Percentiles rank a stretch among this genome's conserved stretches.
These are phyloP conservation scores for Erucastrum elatum DNA, from an alignment of 345 rosid genomes.

Conservation along the genomic window DNA sequence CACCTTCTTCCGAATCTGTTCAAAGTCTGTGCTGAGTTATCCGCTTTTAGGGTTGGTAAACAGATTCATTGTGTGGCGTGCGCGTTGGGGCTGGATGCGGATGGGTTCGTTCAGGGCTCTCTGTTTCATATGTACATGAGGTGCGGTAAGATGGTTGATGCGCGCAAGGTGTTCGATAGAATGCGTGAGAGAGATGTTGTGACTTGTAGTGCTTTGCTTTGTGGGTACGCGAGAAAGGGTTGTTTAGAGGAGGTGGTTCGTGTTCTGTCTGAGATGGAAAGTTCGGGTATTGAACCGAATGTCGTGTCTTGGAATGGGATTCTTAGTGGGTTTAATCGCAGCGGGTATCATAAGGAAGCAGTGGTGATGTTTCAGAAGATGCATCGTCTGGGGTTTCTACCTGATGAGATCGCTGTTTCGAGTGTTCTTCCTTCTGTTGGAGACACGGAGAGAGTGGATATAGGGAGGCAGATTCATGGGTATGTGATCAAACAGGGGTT, in stretches of 20 bases:
- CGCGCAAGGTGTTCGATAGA: conserved; percentile 56
- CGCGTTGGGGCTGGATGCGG: conserved; percentile 40
- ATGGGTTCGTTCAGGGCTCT: conserved; percentile 49
- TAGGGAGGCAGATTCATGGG: conserved; percentile 61
- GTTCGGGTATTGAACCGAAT: conserved; percentile 45
- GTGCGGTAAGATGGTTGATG: conserved; percentile 47
- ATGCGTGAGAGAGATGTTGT: conserved; percentile 52
- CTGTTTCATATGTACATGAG: conserved; percentile 54
- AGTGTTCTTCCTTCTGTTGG: conserved; percentile 58
- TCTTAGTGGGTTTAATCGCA: conserved; percentile 65
- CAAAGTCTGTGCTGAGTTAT: conserved; percentile 45
- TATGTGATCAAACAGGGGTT: conserved; percentile 48
- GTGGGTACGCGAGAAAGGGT: conserved; percentile 54
- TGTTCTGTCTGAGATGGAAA: conserved; percentile 41
- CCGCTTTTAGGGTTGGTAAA: conserved; percentile 36
- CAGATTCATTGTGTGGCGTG: conserved; percentile 38
- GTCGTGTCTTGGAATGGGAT: conserved; percentile 67
- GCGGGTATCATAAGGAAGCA: conserved; percentile 46
- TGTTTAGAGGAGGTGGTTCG: conserved; percentile 43
- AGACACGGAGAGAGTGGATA: conserved; percentile 39
- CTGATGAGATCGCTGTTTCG: conserved; percentile 50
- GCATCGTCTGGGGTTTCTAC: conserved; percentile 50
- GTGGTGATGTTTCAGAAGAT: conserved; percentile 48
- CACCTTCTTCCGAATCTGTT: conserved; percentile 47
- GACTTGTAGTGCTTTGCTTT: conserved; percentile 55